A percentile compares a stretch with the other conserved stretches of the same genome.
phyloP scores from a whole-genome alignment of 352 stramenopile genomes.

The Pythium folliculosum region DNA sequence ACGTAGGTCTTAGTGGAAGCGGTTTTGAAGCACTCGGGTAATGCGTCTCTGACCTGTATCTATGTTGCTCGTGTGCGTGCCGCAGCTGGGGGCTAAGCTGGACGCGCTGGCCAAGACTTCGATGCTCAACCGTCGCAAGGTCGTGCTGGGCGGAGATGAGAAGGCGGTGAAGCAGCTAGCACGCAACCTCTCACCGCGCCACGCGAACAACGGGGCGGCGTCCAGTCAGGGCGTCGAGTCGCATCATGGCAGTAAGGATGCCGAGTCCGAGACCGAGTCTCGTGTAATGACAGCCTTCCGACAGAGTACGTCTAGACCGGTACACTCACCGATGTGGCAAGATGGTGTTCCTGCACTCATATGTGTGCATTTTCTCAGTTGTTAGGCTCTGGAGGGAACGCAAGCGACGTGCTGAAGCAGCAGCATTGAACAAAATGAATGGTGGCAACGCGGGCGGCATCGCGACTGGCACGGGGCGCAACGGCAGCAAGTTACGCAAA shows the following conservation, averaged over 20 bases:
- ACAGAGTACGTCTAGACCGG: constrained; percentile 38
- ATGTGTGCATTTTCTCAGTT: constrained; percentile 31
- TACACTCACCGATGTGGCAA: not conserved
- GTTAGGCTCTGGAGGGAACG: constrained; percentile 64
- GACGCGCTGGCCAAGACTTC: constrained; percentile 59
- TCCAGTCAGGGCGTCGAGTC: not conserved
- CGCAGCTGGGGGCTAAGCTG: constrained; percentile 53
- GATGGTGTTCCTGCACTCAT: not conserved
- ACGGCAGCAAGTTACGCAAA: constrained; percentile 48
- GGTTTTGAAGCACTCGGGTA: too few species aligned
- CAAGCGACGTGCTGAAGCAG: constrained; percentile 46
- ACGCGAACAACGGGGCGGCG: constrained; percentile 1
- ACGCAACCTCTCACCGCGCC: constrained; percentile 24
- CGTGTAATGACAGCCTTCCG: constrained; percentile 55
- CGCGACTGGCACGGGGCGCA: constrained; percentile 26
- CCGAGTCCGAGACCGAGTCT: constrained; percentile 35
- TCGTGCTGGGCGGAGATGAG: constrained; percentile 47
- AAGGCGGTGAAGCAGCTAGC: constrained; percentile 14
- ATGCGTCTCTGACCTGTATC: not conserved
- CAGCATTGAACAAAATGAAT: constrained; percentile 55
- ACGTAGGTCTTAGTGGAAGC: constrained; percentile 10
- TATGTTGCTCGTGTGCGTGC: not conserved
- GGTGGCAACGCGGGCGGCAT: constrained; percentile 28
- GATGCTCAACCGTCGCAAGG: constrained; percentile 57
- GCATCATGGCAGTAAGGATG: constrained; percentile 14